These are phyloP conservation scores for Verticillium klebahnii DNA, from an alignment of 2,329 filamentous ascomycete species.

Conservation along the genomic window DNA sequence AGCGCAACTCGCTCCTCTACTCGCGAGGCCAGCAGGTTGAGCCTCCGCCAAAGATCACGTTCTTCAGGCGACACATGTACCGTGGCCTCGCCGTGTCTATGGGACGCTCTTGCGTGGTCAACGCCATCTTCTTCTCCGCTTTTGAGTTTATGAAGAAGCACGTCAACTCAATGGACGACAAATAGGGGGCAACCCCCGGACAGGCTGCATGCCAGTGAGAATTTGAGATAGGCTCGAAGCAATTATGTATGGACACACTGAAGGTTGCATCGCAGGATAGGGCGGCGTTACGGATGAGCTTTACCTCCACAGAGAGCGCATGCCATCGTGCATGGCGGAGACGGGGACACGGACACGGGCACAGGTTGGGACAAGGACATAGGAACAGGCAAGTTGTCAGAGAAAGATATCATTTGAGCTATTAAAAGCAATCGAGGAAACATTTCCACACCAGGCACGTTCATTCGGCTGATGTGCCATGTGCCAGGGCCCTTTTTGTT, in stretches of 20 bases:
- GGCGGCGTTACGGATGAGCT: background rate
- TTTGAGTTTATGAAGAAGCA: conserved; percentile 79
- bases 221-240: background rate
- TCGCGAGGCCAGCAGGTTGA: conserved; percentile 60
- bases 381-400: background rate
- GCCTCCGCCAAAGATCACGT: conserved; percentile 68
- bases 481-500: background rate
- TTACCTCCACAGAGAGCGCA: background rate
- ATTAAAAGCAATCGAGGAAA: background rate
- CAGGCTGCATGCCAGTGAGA: background rate
- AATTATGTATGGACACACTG: background rate
- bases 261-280: background rate
- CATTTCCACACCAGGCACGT: background rate
- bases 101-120: conserved; percentile 75
- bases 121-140: conserved; percentile 85
- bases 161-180: conserved; percentile 51
- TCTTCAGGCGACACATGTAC: conserved; percentile 76
- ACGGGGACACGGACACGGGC: background rate
- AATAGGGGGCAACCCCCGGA: conserved; percentile 7
- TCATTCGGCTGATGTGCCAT: background rate
- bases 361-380: background rate
- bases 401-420: background rate
- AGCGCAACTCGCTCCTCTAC: conserved; percentile 72
- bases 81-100: conserved; percentile 79
- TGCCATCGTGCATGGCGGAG: background rate